These are phyloP conservation scores for Amphicarpaea edgeworthii DNA, from an alignment of 306 rosid genomes.

Conservation along the genomic window DNA sequence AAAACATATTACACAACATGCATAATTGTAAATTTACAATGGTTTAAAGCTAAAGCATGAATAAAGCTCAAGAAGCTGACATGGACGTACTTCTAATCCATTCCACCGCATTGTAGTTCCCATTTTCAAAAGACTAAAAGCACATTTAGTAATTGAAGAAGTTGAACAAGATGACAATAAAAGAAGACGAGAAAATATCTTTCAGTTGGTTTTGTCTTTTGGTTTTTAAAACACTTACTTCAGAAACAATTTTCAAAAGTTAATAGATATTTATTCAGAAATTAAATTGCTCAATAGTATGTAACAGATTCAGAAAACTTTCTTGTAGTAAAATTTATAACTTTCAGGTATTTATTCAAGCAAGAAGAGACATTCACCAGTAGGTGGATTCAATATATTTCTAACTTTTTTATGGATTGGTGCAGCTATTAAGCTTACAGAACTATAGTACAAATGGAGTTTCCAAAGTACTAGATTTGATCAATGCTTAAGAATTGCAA, in stretches of 20 bases:
- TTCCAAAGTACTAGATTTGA: not conserved
- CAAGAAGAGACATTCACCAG: slow-evolving; percentile 1
- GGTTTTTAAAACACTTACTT: not conserved
- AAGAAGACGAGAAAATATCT: not conserved
- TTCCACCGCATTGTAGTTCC: not conserved
- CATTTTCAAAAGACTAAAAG: no score
- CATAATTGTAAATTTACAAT: no score
- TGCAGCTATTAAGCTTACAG: slow-evolving; percentile 27
- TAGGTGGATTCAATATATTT: slow-evolving; percentile 18
- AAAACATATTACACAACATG: no score
- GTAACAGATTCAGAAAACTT: not conserved
- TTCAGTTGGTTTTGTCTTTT: no score
- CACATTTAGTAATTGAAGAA: no score
- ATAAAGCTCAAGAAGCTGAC: no score
- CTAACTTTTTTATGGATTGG: slow-evolving; percentile 5
- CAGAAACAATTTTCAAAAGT: not conserved
- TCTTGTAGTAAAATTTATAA: not conserved
- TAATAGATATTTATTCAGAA: no score
- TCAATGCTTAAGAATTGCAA: slow-evolving; percentile 19
- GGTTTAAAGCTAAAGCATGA: no score
- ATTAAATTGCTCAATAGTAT: not conserved
- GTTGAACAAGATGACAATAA: no score
- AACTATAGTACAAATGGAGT: slow-evolving; percentile 30
- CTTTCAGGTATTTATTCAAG: not conserved
- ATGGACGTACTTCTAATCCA: not conserved